Conservation (phyloP, 177 flowering plant genomes). For the Tripterygium wilfordii region DNA sequence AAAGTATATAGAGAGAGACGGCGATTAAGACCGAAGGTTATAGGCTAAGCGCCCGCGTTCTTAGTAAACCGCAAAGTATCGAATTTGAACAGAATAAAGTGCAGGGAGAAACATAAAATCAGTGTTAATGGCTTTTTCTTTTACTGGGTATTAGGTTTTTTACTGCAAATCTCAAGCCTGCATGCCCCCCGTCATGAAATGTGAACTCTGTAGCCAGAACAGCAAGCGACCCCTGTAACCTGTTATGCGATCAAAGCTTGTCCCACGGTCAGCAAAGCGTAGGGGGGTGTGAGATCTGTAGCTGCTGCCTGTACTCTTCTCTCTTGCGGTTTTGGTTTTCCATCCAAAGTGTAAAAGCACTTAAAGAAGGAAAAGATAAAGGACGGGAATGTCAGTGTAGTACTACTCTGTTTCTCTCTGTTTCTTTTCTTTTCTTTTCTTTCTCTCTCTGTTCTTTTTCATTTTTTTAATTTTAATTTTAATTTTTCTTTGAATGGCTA, state of each 20-base stretch:
- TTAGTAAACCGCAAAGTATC: conserved; percentile 34
- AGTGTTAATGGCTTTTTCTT: conserved; percentile 4
- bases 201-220: too few species aligned
- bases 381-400: conserved; percentile 10
- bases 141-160: neutral
- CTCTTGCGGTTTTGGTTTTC: conserved; percentile 20
- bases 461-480: conserved; percentile 7
- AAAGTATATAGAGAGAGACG: conserved; percentile 1
- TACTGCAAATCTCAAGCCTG: neutral
- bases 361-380: conserved; percentile 29
- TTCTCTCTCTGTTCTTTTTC: conserved; percentile 4
- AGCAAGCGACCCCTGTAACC: too few species aligned
- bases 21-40: too few species aligned
- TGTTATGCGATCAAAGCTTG: conserved; percentile 15
- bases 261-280: conserved; percentile 29
- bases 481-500: conserved; percentile 16
- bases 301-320: conserved; percentile 8
- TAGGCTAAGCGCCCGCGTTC: conserved; percentile 25
- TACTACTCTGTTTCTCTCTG: conserved; percentile 1
- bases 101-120: conserved; percentile 8
- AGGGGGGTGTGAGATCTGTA: too few species aligned
- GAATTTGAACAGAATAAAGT: conserved; percentile 49
- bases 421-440: neutral
- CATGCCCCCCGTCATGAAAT: too few species aligned
- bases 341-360: conserved; percentile 27